Evolutionary conservation across 192 early-diverging fungal species (phyloP), one percentile per base, ranked within the genome.

Genomic region (Glomus cerebriforme): DNA sequence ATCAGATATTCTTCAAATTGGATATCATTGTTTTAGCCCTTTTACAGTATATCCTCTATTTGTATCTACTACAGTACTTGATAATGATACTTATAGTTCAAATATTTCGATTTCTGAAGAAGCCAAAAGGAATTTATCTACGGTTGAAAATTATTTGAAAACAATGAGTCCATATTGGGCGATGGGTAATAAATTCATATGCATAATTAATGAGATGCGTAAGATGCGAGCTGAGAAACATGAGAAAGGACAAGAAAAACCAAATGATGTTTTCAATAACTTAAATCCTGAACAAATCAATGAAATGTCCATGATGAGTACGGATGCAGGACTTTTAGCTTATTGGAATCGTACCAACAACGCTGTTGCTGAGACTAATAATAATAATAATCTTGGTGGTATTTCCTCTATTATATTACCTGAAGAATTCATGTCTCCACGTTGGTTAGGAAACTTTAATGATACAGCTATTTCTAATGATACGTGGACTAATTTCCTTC

Each of bases 21-120:
- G 78, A 7, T 68, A 77, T 27, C 62, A 81, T 22, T 77, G 69
- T 69, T 81, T 85, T 62, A 84, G 85, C 3, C 81, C 86, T 1
- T 90, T 85, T 63, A 82, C 86, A 31, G 64, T 85, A 1, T 90
- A 90, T 45, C 81, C 85, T 9, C 75, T 85, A 8, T 90, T 85
- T 47, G 87, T 85, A 0, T 83, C 84, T 1, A 85, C 87, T 2
- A 88, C 88, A 22, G 83, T 90, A 64, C 86, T 83, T 68, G 83
- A 88, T 19, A 87, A 83, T 29, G 83, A 86, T 19, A 81, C 83
- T 3, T 87, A 87, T 71, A 84, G 83, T 17, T 58, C 63, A 7
- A 82, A 85, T 59, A 58, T 69, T 2, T 73, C 70, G 0, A 79
- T 87, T 7, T 82, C 82, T 0, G 59, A 81, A 12, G 82, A 80